Evolutionary conservation across 352 stramenopile genomes (phyloP).

Genomic region (Pythium dissimile): DNA sequence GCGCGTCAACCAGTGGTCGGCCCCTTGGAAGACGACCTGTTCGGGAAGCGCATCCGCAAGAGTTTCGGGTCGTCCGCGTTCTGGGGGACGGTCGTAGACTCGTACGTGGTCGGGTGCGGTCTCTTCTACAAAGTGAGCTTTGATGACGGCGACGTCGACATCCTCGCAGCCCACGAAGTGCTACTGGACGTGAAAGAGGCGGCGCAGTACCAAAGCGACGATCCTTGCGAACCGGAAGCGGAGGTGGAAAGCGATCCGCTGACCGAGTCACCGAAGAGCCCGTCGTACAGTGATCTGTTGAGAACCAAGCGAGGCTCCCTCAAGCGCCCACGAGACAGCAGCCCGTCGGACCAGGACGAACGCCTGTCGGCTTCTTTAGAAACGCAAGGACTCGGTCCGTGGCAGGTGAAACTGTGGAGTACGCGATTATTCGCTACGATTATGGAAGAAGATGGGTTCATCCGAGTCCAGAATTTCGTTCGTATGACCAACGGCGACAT

Average conservation of each 20-base stretch:
- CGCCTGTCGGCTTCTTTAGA: not conserved
- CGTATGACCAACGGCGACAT: slow-evolving; percentile 36
- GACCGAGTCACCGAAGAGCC: not conserved
- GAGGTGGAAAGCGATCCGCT: not conserved
- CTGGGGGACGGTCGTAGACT: slow-evolving; percentile 57
- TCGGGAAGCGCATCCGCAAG: slow-evolving; percentile 51
- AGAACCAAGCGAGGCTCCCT: slow-evolving; percentile 10
- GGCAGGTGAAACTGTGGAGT: slow-evolving; percentile 50
- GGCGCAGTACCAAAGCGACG: slow-evolving; percentile 4
- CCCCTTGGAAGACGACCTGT: slow-evolving; percentile 15
- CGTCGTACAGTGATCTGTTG: slow-evolving; percentile 10
- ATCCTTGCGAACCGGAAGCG: not conserved
- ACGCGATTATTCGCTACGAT: slow-evolving; percentile 67
- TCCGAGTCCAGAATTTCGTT: slow-evolving; percentile 52
- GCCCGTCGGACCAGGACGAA: not conserved
- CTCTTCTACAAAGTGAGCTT: slow-evolving; percentile 82
- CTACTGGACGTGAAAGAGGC: slow-evolving; percentile 30
- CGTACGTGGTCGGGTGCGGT: slow-evolving; percentile 46
- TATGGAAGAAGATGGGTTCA: slow-evolving; percentile 46
- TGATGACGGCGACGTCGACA: slow-evolving; percentile 79
- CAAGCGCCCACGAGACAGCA: slow-evolving; percentile 17
- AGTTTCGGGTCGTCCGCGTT: slow-evolving; percentile 65
- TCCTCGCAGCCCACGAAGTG: slow-evolving; percentile 54
- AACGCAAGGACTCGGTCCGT: not conserved
- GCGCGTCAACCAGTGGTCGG: slow-evolving; percentile 24